phyloP scores from a whole-genome alignment of 2,329 filamentous ascomycete genomes.

The Hymenoscyphus fructigenus region DNA sequence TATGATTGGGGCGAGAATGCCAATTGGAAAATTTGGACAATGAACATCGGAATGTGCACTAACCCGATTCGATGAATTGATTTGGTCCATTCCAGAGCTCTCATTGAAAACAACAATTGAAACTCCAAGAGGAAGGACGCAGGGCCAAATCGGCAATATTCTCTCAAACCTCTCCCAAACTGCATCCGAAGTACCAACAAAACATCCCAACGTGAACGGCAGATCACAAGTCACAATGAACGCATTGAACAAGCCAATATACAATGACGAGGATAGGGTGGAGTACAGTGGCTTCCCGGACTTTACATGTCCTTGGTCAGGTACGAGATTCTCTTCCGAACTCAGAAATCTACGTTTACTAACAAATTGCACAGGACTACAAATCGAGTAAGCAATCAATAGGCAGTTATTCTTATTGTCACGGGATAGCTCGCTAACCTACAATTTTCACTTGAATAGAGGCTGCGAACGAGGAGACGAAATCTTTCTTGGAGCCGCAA shows the following conservation, averaged over 20 bases:
- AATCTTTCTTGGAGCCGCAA: not conserved
- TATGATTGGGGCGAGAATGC: not conserved
- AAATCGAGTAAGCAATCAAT: too few relatives aligned
- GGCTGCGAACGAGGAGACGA: not conserved
- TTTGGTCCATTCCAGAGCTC: not conserved
- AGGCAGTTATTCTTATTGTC: not conserved
- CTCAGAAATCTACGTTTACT: not conserved
- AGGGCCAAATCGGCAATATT: too few relatives aligned
- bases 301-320: not conserved
- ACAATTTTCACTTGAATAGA: not conserved
- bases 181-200: not conserved
- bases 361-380: not conserved
- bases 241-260: not conserved
- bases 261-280: not conserved
- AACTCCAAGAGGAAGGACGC: too few relatives aligned
- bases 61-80: not conserved
- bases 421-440: not conserved
- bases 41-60: not conserved
- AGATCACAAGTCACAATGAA: too few relatives aligned
- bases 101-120: too few relatives aligned
- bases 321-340: not conserved
- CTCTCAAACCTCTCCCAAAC: too few relatives aligned
- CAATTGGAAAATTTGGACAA: not conserved
- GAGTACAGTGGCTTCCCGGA: not conserved
- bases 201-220: not conserved